Conservation (phyloP, 2,329 filamentous ascomycete genomes). For the Catunica adiposa region DNA sequence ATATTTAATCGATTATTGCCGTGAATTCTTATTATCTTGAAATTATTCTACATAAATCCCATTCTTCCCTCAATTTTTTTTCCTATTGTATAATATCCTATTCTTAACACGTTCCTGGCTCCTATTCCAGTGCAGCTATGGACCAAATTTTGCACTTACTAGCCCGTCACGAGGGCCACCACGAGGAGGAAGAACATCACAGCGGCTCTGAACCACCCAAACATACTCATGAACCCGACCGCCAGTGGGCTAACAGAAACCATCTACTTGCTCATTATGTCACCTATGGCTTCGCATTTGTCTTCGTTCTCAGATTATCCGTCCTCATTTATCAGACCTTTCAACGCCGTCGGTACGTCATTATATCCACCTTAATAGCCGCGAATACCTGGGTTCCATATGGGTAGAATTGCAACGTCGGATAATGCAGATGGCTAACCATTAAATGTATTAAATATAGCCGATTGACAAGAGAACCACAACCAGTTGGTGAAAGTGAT, state of each 20-base stretch:
- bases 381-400: background rate
- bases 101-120: too few relatives aligned
- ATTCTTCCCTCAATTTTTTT: too few relatives aligned
- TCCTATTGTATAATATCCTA: too few relatives aligned
- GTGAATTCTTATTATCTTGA: too few relatives aligned
- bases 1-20: too few relatives aligned
- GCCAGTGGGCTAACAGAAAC: conserved; percentile 12
- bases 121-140: background rate
- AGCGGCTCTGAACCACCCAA: background rate
- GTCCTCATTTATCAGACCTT: conserved; percentile 1
- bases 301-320: conserved; percentile 6
- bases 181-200: conserved; percentile 7
- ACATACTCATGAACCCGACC: conserved; percentile 8
- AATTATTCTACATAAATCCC: too few relatives aligned
- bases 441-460: background rate
- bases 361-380: background rate
- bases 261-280: conserved; percentile 11
- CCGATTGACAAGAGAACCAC: background rate
- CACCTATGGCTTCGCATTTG: conserved; percentile 1
- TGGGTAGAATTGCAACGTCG: background rate
- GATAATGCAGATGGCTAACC: too few relatives aligned
- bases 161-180: conserved; percentile 12
- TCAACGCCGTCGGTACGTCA: conserved; percentile 11
- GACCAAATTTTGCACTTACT: background rate
- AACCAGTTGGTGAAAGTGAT: background rate